Conservation (phyloP, 306 rosid genomes). For the Dicorynia guianensis region DNA sequence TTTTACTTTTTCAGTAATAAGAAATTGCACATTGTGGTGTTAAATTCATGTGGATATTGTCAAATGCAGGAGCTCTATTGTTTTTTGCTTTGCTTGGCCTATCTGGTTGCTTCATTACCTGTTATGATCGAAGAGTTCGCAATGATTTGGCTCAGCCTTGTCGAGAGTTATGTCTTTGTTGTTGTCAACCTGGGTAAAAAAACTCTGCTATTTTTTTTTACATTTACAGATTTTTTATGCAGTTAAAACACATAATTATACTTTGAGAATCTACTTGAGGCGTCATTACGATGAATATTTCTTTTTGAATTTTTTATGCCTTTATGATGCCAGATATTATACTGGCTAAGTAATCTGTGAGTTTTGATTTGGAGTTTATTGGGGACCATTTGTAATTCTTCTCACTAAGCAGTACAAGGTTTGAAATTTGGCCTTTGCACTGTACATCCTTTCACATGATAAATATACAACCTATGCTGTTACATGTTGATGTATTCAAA, state of each 20-base stretch:
- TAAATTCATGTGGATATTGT: constrained; percentile 36
- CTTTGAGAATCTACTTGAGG: constrained; percentile 20
- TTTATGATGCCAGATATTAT: constrained; percentile 5
- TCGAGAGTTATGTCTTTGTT: constrained; percentile 81
- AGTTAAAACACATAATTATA: constrained; percentile 19
- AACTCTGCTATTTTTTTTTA: constrained; percentile 34
- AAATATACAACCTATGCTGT: constrained; percentile 7
- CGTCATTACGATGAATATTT: constrained; percentile 3
- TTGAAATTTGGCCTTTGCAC: neutral
- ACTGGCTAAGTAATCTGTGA: constrained; percentile 9
- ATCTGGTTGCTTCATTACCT: constrained; percentile 85
- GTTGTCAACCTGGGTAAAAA: constrained; percentile 87
- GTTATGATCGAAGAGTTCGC: constrained; percentile 80
- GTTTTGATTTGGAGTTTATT: neutral
- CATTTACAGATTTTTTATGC: constrained; percentile 6
- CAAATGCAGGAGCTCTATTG: constrained; percentile 68
- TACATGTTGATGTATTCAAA: neutral
- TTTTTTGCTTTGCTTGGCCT: constrained; percentile 83
- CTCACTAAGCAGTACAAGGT: constrained; percentile 10
- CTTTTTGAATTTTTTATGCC: neutral
- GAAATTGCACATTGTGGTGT: neutral
- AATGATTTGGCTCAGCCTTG: constrained; percentile 89
- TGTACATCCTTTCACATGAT: constrained; percentile 23
- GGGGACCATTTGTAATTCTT: constrained; percentile 1
- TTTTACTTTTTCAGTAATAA: constrained; percentile 19